These are phyloP conservation scores for Ophiostoma himal-ulmi DNA, from an alignment of 2,329 filamentous ascomycete species.

Conservation along the genomic window DNA sequence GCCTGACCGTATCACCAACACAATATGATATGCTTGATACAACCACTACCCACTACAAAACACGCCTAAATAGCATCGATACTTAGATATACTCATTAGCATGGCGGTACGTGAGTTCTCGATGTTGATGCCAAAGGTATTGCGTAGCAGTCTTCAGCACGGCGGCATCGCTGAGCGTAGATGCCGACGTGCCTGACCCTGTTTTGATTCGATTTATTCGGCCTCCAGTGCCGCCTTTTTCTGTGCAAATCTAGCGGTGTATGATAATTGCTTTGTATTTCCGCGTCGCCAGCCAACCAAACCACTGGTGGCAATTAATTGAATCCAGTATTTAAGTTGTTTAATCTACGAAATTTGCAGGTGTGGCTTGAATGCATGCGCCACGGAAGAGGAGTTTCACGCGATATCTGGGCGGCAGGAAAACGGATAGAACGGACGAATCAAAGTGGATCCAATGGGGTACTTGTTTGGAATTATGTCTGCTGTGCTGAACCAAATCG, in stretches of 20 bases:
- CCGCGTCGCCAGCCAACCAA: background rate
- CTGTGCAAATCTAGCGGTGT: background rate
- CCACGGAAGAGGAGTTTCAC: background rate
- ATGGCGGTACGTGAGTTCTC: background rate
- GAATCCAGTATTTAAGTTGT: background rate
- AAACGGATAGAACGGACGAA: constrained; percentile 9
- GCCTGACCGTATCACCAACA: background rate
- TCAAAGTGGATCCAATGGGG: constrained; percentile 8
- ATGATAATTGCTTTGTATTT: background rate
- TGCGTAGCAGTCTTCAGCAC: background rate
- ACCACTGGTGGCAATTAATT: background rate
- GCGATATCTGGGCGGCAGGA: background rate
- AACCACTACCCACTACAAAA: no score
- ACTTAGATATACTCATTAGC: background rate
- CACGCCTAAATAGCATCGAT: background rate
- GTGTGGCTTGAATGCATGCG: background rate
- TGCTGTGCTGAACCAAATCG: background rate
- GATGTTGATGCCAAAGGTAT: background rate
- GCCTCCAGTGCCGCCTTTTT: background rate
- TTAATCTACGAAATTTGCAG: background rate
- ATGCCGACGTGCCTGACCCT: no score
- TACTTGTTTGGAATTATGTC: background rate
- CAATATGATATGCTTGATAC: background rate
- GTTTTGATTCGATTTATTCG: no score
- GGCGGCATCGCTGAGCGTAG: no score